Conservation (phyloP, 2,329 filamentous ascomycete genomes). For the Fusarium sp. region DNA sequence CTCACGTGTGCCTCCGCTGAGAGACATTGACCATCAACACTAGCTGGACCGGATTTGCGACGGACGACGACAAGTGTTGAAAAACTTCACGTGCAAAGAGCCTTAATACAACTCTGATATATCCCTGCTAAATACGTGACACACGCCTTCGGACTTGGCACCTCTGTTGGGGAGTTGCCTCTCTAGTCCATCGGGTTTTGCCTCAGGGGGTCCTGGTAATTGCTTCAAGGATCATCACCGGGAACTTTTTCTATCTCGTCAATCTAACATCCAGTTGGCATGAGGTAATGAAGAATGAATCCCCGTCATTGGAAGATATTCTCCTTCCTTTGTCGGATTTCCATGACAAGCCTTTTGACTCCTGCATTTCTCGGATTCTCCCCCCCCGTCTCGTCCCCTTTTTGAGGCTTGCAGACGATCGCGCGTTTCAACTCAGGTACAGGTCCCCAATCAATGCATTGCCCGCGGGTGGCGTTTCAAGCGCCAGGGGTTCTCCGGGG, state of each 20-base stretch:
- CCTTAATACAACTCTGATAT: not conserved
- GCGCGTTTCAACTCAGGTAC: slow-evolving; percentile 43
- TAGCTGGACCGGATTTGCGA: slow-evolving; percentile 1
- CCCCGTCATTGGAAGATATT: not conserved
- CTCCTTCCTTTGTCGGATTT: slow-evolving; percentile 9
- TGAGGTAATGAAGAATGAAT: not conserved
- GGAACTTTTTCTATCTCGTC: not conserved
- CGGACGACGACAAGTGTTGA: not conserved
- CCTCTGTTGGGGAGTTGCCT: not conserved
- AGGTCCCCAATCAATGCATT: slow-evolving; percentile 33
- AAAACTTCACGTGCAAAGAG: slow-evolving; percentile 8
- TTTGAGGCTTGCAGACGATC: slow-evolving; percentile 28
- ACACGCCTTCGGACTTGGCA: slow-evolving; percentile 6
- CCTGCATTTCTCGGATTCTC: slow-evolving; percentile 5
- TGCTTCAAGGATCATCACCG: not conserved
- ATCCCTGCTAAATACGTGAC: slow-evolving; percentile 11
- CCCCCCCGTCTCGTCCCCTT: too few species aligned
- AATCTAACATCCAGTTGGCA: not conserved
- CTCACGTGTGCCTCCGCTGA: slow-evolving; percentile 2
- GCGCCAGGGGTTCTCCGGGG: slow-evolving; percentile 10
- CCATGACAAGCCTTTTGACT: not conserved
- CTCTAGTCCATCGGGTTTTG: not conserved
- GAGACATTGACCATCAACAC: not conserved
- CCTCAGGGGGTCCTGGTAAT: not conserved
- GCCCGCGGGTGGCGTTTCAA: slow-evolving; percentile 37